These are phyloP conservation scores for Lanzia echinophila DNA, from an alignment of 2,329 filamentous ascomycete species.

Conservation along the genomic window DNA sequence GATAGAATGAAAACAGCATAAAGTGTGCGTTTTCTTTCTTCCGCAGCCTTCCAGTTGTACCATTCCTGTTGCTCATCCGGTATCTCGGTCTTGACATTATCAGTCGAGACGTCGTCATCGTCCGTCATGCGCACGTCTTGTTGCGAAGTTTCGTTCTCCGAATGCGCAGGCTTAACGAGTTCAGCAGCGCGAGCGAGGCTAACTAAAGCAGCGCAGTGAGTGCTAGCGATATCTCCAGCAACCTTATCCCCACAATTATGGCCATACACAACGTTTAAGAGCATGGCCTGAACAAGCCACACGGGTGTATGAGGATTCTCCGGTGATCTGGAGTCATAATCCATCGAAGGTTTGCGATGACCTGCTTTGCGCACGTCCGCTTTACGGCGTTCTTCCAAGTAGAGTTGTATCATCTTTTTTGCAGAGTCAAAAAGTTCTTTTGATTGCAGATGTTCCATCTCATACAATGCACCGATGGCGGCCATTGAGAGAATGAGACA, in stretches of 20 bases:
- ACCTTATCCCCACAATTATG: slow-evolving; percentile 91
- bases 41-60: slow-evolving; percentile 79
- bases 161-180: slow-evolving; percentile 47
- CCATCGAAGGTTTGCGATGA: slow-evolving; percentile 45
- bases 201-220: slow-evolving; percentile 83
- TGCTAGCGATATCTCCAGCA: slow-evolving; percentile 85
- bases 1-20: slow-evolving; percentile 89
- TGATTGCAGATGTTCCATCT: slow-evolving; percentile 72
- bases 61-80: slow-evolving; percentile 65
- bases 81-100: slow-evolving; percentile 38
- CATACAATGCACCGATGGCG: slow-evolving; percentile 78
- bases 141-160: slow-evolving; percentile 22
- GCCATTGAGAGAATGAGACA: slow-evolving; percentile 85
- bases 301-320: slow-evolving; percentile 72
- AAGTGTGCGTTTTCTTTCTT: slow-evolving; percentile 89
- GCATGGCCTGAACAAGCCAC: slow-evolving; percentile 95
- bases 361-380: slow-evolving; percentile 67
- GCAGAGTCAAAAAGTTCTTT: slow-evolving; percentile 85
- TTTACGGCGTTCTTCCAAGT: slow-evolving; percentile 84
- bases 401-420: slow-evolving; percentile 91
- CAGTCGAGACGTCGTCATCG: slow-evolving; percentile 47
- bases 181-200: slow-evolving; percentile 88
- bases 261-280: slow-evolving; percentile 91
- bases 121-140: slow-evolving; percentile 41
- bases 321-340: slow-evolving; percentile 40